Percentiles rank a stretch among this genome's conserved stretches.
phyloP scores from a whole-genome alignment of 1,284 basidiomycete species.

The Trametes pubescens region DNA sequence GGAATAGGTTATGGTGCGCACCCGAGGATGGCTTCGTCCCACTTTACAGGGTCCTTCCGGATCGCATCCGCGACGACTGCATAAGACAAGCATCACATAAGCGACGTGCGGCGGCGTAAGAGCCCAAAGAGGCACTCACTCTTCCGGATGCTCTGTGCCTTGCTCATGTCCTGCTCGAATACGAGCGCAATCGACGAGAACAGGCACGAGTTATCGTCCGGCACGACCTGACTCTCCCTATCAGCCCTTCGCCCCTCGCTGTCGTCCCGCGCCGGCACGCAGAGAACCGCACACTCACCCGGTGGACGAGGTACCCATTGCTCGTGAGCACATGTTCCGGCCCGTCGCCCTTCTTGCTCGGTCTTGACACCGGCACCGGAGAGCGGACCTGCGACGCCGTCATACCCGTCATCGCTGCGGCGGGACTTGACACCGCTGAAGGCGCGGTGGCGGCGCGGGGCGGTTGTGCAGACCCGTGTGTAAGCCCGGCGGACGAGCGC shows the following conservation, averaged over 20 bases:
- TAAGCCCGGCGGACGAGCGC: constrained; percentile 38
- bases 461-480: constrained; percentile 30
- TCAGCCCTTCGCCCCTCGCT: constrained; percentile 7
- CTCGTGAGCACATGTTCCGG: constrained; percentile 68
- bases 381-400: constrained; percentile 38
- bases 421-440: constrained; percentile 22
- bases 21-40: constrained; percentile 88
- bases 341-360: constrained; percentile 42
- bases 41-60: constrained; percentile 70
- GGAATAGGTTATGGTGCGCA: constrained; percentile 44
- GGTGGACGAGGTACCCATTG: constrained; percentile 73
- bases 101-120: neutral
- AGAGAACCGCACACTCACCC: constrained; percentile 51
- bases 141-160: constrained; percentile 70
- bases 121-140: constrained; percentile 50
- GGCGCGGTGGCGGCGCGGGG: constrained; percentile 1
- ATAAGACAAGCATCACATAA: constrained; percentile 12
- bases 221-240: constrained; percentile 70
- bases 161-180: constrained; percentile 81
- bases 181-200: constrained; percentile 88
- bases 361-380: constrained; percentile 24
- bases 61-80: constrained; percentile 87
- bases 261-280: neutral
- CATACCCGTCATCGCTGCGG: constrained; percentile 38
- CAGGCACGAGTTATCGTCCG: constrained; percentile 93